Evolutionary conservation across 306 rosid species (phyloP).

Genomic region (Castanea crenata): DNA sequence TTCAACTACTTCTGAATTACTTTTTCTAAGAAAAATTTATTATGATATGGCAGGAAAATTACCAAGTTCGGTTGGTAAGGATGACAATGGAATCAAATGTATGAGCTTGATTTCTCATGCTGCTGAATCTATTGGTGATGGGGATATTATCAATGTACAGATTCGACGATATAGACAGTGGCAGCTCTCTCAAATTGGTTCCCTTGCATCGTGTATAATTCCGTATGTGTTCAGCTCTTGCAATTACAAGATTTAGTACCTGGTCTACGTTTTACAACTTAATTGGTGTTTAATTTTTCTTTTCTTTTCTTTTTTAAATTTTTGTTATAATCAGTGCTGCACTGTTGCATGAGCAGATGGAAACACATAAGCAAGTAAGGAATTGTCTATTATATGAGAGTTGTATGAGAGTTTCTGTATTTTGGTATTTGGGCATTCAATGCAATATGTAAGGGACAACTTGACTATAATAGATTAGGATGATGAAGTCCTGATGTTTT

Average conservation of each 20-base stretch:
- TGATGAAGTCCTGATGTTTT: neutral
- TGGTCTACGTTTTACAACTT: constrained; percentile 8
- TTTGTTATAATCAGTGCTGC: constrained; percentile 60
- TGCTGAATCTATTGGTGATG: constrained; percentile 91
- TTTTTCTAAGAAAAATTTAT: constrained; percentile 3
- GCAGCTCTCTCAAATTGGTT: constrained; percentile 93
- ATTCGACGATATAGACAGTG: constrained; percentile 93
- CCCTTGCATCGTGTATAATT: constrained; percentile 70
- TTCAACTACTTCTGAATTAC: constrained; percentile 6
- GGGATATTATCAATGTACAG: constrained; percentile 88
- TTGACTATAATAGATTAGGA: neutral
- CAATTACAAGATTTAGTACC: constrained; percentile 4
- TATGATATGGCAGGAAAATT: constrained; percentile 76
- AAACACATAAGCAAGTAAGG: constrained; percentile 76
- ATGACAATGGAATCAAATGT: constrained; percentile 72
- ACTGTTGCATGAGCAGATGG: constrained; percentile 81
- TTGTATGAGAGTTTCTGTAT: neutral
- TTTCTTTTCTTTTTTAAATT: neutral
- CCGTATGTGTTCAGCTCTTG: constrained; percentile 68
- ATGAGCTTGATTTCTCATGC: constrained; percentile 84
- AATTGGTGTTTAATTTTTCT: constrained; percentile 13
- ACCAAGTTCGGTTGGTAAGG: constrained; percentile 75
- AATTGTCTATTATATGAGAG: constrained; percentile 24
- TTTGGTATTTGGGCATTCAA: neutral
- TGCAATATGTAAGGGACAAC: neutral